Evolutionary conservation across 371 early-diverging fungal genomes (phyloP).

Genomic region (Mortierella sp.): DNA sequence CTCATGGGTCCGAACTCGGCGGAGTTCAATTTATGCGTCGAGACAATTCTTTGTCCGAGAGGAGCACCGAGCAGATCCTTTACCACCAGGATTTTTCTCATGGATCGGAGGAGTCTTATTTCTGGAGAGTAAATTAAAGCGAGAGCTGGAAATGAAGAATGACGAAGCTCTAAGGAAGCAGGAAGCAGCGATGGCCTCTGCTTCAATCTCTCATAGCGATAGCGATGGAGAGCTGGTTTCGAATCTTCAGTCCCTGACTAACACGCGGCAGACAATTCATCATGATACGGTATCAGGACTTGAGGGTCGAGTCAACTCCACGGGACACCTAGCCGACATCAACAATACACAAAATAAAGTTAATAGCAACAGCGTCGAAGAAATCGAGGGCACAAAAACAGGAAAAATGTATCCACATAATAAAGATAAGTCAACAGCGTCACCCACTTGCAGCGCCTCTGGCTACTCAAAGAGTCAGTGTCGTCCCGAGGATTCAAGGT

Average conservation of each 20-base stretch:
- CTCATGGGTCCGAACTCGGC: slow-evolving; percentile 22
- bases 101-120: slow-evolving; percentile 22
- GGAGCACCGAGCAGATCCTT: slow-evolving; percentile 20
- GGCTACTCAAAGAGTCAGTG: no score
- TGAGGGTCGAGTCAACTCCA: no score
- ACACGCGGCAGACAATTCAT: no score
- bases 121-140: slow-evolving; percentile 10
- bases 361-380: no score
- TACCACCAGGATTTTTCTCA: slow-evolving; percentile 8
- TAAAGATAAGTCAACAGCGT: no score
- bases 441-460: no score
- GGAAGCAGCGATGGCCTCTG: neutral
- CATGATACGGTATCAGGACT: no score
- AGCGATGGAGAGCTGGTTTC: neutral
- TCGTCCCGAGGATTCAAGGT: no score
- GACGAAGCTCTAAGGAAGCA: neutral
- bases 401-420: no score
- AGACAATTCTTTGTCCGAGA: slow-evolving; percentile 34
- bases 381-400: no score
- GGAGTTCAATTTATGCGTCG: slow-evolving; percentile 30
- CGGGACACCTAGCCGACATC: no score
- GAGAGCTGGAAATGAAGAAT: neutral
- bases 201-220: neutral
- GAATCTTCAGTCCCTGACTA: neutral
- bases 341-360: no score